Evolutionary conservation across 2,329 filamentous ascomycete genomes (phyloP).

Genomic region (Hypoxylon sp.): DNA sequence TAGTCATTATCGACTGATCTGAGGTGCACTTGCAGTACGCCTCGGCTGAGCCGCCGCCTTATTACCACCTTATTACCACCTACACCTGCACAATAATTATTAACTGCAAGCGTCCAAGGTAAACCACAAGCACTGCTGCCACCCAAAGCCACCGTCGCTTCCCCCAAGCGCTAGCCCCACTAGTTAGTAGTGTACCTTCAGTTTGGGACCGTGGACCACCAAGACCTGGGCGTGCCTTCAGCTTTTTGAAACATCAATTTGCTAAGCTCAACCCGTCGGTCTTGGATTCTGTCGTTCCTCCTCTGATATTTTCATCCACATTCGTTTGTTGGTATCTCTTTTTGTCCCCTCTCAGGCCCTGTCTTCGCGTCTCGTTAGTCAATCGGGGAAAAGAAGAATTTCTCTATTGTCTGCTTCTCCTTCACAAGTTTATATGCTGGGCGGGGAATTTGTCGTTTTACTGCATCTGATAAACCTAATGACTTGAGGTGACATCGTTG

Average conservation of each 20-base stretch:
- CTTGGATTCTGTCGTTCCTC: slow-evolving; percentile 22
- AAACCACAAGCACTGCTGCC: slow-evolving; percentile 3
- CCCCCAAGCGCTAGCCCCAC: slow-evolving; percentile 26
- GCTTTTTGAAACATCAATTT: slow-evolving; percentile 44
- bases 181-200: slow-evolving; percentile 30
- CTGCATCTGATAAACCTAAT: slow-evolving; percentile 40
- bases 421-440: slow-evolving; percentile 18
- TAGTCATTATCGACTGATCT: slow-evolving; percentile 21
- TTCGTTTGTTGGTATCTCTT: slow-evolving; percentile 35
- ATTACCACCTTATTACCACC: slow-evolving; percentile 30
- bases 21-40: slow-evolving; percentile 28
- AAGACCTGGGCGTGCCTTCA: slow-evolving; percentile 34
- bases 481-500: slow-evolving; percentile 42
- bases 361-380: slow-evolving; percentile 12
- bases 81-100: background rate
- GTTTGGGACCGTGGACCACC: slow-evolving; percentile 24
- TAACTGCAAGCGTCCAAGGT: background rate
- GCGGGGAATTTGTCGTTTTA: slow-evolving; percentile 22
- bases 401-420: slow-evolving; percentile 14
- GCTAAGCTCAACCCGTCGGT: slow-evolving; percentile 34
- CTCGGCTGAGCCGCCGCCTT: slow-evolving; percentile 39
- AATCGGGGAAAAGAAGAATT: slow-evolving; percentile 8
- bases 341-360: slow-evolving; percentile 17
- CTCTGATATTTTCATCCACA: slow-evolving; percentile 27
- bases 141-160: slow-evolving; percentile 12